These are phyloP conservation scores for Immersiporthe knoxdaviesiana DNA, from an alignment of 2,329 filamentous ascomycete species.

Conservation along the genomic window DNA sequence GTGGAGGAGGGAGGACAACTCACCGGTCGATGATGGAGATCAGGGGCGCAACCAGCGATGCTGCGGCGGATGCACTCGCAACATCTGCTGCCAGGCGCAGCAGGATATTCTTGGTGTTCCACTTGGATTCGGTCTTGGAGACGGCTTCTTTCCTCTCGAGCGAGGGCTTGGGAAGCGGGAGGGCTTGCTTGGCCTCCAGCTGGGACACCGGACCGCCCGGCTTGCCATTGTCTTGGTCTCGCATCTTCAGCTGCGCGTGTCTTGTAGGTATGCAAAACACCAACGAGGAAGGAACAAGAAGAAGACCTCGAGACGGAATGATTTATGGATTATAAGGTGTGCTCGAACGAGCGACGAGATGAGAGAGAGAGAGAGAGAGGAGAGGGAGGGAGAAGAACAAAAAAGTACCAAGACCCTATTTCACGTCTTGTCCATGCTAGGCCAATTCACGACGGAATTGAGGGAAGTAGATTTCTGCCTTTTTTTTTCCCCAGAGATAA, in stretches of 20 bases:
- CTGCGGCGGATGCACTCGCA: conserved; percentile 70
- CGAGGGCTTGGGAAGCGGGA: conserved; percentile 16
- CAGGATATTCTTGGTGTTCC: conserved; percentile 78
- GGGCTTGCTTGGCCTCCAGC: conserved; percentile 18
- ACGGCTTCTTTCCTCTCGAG: conserved; percentile 16
- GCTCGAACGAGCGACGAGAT: neutral
- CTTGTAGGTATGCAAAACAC: neutral
- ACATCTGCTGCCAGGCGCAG: conserved; percentile 70
- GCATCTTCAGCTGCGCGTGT: conserved; percentile 10
- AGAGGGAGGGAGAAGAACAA: neutral
- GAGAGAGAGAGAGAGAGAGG: neutral
- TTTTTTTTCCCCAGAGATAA: no score
- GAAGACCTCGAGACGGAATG: no score
- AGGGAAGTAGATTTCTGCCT: neutral
- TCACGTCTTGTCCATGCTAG: conserved; percentile 27
- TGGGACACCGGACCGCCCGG: conserved; percentile 21
- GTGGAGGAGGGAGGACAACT: conserved; percentile 28
- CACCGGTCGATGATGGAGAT: conserved; percentile 89
- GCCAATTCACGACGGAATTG: conserved; percentile 3
- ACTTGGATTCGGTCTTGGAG: conserved; percentile 41
- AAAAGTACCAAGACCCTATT: conserved; percentile 11
- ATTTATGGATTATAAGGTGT: neutral
- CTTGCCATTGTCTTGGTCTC: conserved; percentile 22
- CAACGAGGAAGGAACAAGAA: neutral
- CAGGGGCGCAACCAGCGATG: conserved; percentile 76